These are phyloP conservation scores for Kernera saxatilis DNA, from an alignment of 345 rosid genomes.

Conservation along the genomic window DNA sequence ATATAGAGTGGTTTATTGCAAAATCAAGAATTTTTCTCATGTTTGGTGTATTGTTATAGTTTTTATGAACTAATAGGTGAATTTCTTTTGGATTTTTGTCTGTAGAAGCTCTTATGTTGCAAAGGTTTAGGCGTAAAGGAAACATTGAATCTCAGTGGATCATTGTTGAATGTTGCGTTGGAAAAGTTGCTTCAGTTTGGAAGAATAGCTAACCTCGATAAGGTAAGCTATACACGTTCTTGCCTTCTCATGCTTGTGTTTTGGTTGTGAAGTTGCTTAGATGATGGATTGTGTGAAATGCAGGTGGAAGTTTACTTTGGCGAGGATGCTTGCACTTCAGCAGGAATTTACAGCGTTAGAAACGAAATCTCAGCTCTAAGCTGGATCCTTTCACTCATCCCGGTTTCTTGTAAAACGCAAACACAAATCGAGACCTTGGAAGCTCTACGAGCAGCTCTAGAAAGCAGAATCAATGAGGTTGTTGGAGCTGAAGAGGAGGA, in stretches of 20 bases:
- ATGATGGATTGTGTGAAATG: conserved; percentile 24
- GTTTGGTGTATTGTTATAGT: no score
- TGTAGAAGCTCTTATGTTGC: conserved; percentile 51
- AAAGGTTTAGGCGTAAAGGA: conserved; percentile 51
- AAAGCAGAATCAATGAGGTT: conserved; percentile 37
- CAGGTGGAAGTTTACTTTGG: conserved; percentile 91
- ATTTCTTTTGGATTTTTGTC: neutral
- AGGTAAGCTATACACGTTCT: conserved; percentile 40
- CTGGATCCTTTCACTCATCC: conserved; percentile 42
- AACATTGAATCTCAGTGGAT: conserved; percentile 31
- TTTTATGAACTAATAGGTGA: no score
- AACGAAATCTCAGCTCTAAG: conserved; percentile 79
- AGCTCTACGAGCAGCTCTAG: conserved; percentile 36
- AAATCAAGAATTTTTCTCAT: no score
- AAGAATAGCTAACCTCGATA: conserved; percentile 63
- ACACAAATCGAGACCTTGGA: conserved; percentile 28
- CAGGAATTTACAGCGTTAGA: conserved; percentile 49
- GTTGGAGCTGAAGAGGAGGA: conserved; percentile 29
- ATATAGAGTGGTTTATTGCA: no score
- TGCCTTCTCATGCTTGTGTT: neutral
- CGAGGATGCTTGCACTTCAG: conserved; percentile 33
- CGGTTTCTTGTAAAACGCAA: conserved; percentile 12
- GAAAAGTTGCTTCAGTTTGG: conserved; percentile 51
- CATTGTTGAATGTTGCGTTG: conserved; percentile 28
- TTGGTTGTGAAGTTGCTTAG: neutral